Percentiles rank a stretch among this genome's conserved stretches.
Conservation (phyloP, 495 filamentous ascomycete genomes). For the Chlorociboria aeruginascens region DNA sequence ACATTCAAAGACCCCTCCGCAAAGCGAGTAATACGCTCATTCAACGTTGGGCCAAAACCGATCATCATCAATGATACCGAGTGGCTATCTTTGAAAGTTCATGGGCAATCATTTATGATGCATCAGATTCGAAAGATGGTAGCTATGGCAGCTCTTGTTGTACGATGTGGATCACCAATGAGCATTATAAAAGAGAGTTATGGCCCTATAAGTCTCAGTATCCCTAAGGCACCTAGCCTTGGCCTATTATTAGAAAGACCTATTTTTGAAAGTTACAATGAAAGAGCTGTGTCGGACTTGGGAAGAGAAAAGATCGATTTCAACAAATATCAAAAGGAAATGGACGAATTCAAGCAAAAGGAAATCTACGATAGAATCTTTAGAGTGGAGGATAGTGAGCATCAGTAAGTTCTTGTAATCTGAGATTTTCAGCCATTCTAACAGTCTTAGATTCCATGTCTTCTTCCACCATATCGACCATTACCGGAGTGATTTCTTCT, state of each 20-base stretch:
- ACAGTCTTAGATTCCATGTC: conserved; percentile 46
- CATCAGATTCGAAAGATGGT: conserved; percentile 99
- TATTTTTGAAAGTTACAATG: conserved; percentile 80
- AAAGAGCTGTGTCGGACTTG: conserved; percentile 37
- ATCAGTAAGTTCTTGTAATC: conserved; percentile 42
- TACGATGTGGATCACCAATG: conserved; percentile 64
- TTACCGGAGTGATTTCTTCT: conserved; percentile 57
- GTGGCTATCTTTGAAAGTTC: conserved; percentile 91
- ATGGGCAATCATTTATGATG: conserved; percentile 99
- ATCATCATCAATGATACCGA: conserved; percentile 81
- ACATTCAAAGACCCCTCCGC: conserved; percentile 63
- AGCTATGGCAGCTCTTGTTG: conserved; percentile 73
- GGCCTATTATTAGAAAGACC: conserved; percentile 83
- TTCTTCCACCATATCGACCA: conserved; percentile 83
- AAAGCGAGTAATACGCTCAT: conserved; percentile 81
- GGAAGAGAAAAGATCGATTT: conserved; percentile 62
- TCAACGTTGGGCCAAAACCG: conserved; percentile 56
- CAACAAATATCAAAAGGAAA: conserved; percentile 57
- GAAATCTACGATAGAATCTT: conserved; percentile 92
- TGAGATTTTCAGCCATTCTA: conserved; percentile 2
- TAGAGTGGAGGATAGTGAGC: conserved; percentile 68
- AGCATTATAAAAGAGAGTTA: conserved; percentile 58
- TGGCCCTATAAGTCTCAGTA: conserved; percentile 52
- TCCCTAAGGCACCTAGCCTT: conserved; percentile 86
- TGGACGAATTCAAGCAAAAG: conserved; percentile 79